These are phyloP conservation scores for Candolleomyces aberdarensis DNA, from an alignment of 768 basidiomycete species.

Conservation along the genomic window DNA sequence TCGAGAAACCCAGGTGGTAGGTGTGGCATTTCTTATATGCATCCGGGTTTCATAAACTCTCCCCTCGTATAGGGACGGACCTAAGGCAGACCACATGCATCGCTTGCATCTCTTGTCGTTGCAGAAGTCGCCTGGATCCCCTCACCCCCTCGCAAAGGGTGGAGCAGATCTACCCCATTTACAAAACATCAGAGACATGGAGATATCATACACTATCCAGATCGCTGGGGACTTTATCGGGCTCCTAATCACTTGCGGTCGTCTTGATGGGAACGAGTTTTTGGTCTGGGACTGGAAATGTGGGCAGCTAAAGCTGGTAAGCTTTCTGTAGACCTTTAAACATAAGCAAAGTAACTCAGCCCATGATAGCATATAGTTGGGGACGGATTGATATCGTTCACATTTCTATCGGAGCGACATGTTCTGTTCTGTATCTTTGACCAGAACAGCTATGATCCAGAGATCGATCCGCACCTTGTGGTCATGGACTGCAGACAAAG, in stretches of 20 bases:
- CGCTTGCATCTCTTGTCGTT: slow-evolving; percentile 45
- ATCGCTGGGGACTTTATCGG: slow-evolving; percentile 51
- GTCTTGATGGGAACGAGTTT: slow-evolving; percentile 39
- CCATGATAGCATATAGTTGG: slow-evolving; percentile 22
- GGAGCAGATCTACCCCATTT: slow-evolving; percentile 29
- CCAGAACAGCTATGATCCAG: slow-evolving; percentile 10
- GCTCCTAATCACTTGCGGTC: slow-evolving; percentile 39
- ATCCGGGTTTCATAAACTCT: neutral
- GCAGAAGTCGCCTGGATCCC: slow-evolving; percentile 32
- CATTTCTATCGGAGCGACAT: slow-evolving; percentile 39
- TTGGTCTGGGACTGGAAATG: slow-evolving; percentile 70
- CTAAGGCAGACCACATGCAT: slow-evolving; percentile 15
- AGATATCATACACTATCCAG: slow-evolving; percentile 48
- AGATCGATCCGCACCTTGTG: slow-evolving; percentile 22
- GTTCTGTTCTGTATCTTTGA: slow-evolving; percentile 32
- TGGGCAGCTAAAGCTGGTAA: slow-evolving; percentile 46
- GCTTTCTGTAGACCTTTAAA: slow-evolving; percentile 13
- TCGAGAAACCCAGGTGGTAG: slow-evolving; percentile 39
- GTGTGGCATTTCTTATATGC: slow-evolving; percentile 5
- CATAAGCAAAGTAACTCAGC: neutral
- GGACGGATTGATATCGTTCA: slow-evolving; percentile 34
- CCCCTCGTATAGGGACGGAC: slow-evolving; percentile 1
- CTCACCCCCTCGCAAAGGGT: slow-evolving; percentile 41
- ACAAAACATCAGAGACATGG: slow-evolving; percentile 16
- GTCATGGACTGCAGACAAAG: slow-evolving; percentile 39